phyloP scores from a whole-genome alignment of 2,329 filamentous ascomycete genomes.

The Neonectria sp. region DNA sequence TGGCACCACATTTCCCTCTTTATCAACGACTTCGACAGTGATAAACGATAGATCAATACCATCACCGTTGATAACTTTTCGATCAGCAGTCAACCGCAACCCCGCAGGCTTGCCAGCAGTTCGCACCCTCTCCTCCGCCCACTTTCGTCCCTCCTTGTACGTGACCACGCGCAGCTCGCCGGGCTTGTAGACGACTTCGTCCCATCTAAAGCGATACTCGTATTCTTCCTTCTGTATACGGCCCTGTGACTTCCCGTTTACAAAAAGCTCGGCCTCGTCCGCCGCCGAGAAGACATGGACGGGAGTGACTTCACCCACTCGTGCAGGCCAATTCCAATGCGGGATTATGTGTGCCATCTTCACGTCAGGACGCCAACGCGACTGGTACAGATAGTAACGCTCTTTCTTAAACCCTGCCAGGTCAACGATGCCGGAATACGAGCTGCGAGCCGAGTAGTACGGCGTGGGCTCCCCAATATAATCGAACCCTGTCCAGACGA shows the following conservation, averaged over 20 bases:
- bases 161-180: constrained; percentile 64
- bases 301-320: constrained; percentile 63
- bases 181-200: constrained; percentile 63
- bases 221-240: constrained; percentile 51
- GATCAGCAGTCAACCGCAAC: constrained; percentile 59
- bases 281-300: constrained; percentile 68
- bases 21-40: constrained; percentile 61
- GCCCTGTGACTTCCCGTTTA: constrained; percentile 65
- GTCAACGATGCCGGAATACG: constrained; percentile 71
- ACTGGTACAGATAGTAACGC: constrained; percentile 68
- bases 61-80: constrained; percentile 55
- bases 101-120: constrained; percentile 59
- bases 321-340: constrained; percentile 69
- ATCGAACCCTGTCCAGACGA: constrained; percentile 67
- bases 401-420: constrained; percentile 72
- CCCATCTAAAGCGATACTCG: constrained; percentile 68
- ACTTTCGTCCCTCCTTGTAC: constrained; percentile 63
- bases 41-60: constrained; percentile 64
- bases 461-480: constrained; percentile 67
- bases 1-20: constrained; percentile 59
- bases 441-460: constrained; percentile 64
- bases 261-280: constrained; percentile 69
- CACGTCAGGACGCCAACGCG: constrained; percentile 65
- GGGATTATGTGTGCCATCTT: constrained; percentile 67
- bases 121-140: constrained; percentile 59